These are phyloP conservation scores for Gonapodya sp. DNA, from an alignment of 192 early-diverging fungal genomes.

Conservation along the genomic window DNA sequence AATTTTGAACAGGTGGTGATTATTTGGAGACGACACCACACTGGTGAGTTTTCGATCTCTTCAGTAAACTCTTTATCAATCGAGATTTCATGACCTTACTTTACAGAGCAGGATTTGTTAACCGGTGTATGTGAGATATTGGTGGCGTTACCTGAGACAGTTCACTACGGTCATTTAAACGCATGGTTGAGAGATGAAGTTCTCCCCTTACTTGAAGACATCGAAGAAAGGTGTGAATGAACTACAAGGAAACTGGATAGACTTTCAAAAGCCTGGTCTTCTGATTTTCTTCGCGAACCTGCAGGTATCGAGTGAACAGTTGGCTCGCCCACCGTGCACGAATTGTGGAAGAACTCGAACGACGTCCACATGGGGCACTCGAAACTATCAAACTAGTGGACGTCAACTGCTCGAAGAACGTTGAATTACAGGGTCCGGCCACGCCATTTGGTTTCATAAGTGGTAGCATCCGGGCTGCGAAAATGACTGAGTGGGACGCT, in stretches of 20 bases:
- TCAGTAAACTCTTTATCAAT: conserved; percentile 7
- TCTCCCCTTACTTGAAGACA: conserved; percentile 26
- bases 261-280: conserved; percentile 18
- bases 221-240: conserved; percentile 17
- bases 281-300: conserved; percentile 45
- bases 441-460: background rate
- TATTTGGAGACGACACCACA: conserved; percentile 45
- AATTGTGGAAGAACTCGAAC: conserved; percentile 33
- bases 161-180: conserved; percentile 21
- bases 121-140: conserved; percentile 33
- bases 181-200: conserved; percentile 45
- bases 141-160: conserved; percentile 29
- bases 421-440: background rate
- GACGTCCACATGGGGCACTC: background rate
- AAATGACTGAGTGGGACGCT: conserved; percentile 10
- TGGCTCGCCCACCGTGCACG: conserved; percentile 30
- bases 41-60: conserved; percentile 12
- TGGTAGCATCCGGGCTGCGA: background rate
- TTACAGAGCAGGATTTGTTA: conserved; percentile 23
- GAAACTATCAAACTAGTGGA: background rate
- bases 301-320: conserved; percentile 29
- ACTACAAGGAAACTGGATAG: background rate
- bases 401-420: background rate
- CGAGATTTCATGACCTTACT: background rate
- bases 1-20: conserved; percentile 27